Conservation (phyloP, 805 yeast species). For the Starmerella floricola region DNA sequence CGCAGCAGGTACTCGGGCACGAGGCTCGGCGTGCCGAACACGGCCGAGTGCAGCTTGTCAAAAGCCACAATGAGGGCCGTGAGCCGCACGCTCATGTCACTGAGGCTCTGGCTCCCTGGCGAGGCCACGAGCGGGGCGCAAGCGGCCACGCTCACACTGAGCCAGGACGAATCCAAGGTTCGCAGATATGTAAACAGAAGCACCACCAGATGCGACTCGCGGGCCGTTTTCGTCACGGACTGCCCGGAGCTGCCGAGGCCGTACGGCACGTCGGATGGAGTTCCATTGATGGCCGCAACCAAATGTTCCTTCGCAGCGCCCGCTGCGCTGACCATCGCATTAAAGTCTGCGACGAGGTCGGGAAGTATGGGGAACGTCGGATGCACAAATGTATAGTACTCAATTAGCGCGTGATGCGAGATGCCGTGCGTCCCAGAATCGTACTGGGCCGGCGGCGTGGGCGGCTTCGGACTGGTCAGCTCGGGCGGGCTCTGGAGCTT, state of each 20-base stretch:
- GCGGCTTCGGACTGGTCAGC: slow-evolving; percentile 1
- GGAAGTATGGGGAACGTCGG: slow-evolving; percentile 32
- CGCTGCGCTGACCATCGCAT: slow-evolving; percentile 22
- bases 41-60: slow-evolving; percentile 14
- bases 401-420: slow-evolving; percentile 23
- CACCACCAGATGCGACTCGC: slow-evolving; percentile 28
- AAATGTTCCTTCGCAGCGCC: slow-evolving; percentile 21
- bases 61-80: slow-evolving; percentile 15
- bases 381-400: slow-evolving; percentile 31
- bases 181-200: slow-evolving; percentile 27
- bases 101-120: background rate
- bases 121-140: slow-evolving; percentile 14
- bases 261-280: slow-evolving; percentile 8
- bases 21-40: slow-evolving; percentile 10
- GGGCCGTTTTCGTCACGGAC: slow-evolving; percentile 14
- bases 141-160: slow-evolving; percentile 30
- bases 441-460: slow-evolving; percentile 12
- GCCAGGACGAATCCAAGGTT: slow-evolving; percentile 27
- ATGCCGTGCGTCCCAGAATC: slow-evolving; percentile 9
- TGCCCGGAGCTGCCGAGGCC: slow-evolving; percentile 7
- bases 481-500: background rate
- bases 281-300: slow-evolving; percentile 25
- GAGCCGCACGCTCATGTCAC: slow-evolving; percentile 14
- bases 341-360: slow-evolving; percentile 26
- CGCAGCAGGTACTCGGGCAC: slow-evolving; percentile 8